phyloP scores from a whole-genome alignment of 164 flowering plant genomes.

The Nelumbo lutea region DNA sequence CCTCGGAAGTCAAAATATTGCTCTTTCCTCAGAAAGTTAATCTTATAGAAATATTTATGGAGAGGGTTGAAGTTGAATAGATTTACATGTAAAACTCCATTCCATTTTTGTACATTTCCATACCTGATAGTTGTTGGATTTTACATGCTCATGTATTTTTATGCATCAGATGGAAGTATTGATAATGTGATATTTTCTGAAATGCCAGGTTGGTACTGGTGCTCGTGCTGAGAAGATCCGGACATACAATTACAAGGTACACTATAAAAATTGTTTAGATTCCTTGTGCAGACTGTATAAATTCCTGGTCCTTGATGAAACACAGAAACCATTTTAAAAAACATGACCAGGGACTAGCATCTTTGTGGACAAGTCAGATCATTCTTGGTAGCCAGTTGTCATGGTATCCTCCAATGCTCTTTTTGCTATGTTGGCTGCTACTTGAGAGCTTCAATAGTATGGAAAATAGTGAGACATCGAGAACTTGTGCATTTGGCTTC shows the following conservation, averaged over 20 bases:
- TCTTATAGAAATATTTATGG: no score
- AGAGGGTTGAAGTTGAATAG: no score
- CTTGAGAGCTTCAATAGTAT: no score
- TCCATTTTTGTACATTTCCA: not conserved
- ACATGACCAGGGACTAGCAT: not conserved
- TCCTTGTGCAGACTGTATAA: not conserved
- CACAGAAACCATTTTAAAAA: not conserved
- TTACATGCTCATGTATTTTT: not conserved
- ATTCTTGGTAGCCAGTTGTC: no score
- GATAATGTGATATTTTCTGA: conserved; percentile 1
- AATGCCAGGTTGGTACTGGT: conserved; percentile 84
- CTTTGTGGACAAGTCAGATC: not conserved
- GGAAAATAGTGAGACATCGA: not conserved
- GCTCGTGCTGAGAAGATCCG: conserved; percentile 93
- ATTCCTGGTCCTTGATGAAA: not conserved
- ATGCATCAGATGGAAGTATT: not conserved
- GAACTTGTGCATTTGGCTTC: not conserved
- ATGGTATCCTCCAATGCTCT: no score
- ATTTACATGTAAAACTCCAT: no score
- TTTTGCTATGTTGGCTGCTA: no score
- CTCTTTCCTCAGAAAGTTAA: no score
- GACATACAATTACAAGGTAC: conserved; percentile 94
- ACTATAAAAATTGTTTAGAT: not conserved
- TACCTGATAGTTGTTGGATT: no score
- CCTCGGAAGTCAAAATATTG: no score